These are phyloP conservation scores for Straminergon stramineum DNA, from an alignment of 225 moss, liverwort and hornwort genomes.

Conservation along the genomic window DNA sequence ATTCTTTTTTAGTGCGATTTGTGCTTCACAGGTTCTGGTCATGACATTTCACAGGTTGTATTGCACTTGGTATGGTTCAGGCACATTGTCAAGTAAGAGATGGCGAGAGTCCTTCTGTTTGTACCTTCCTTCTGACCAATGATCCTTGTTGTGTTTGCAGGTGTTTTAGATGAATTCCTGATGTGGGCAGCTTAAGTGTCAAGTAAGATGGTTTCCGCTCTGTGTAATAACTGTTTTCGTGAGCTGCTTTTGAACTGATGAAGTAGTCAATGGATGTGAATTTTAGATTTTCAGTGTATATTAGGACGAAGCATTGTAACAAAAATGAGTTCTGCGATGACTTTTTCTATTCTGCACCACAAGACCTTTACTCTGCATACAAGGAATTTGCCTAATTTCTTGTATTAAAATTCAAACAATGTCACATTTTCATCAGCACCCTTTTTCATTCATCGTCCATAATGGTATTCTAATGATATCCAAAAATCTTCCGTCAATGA, in stretches of 20 bases:
- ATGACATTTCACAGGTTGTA: not conserved
- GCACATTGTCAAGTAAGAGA: not conserved
- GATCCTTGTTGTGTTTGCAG: slow-evolving; percentile 10
- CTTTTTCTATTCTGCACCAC: not conserved
- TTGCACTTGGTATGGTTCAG: not conserved
- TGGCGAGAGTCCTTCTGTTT: not conserved
- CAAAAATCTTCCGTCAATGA: too few relatives aligned
- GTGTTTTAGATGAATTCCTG: slow-evolving; percentile 58
- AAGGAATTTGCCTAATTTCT: not conserved
- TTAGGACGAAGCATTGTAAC: not conserved
- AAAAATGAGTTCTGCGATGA: not conserved
- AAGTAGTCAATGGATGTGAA: not conserved
- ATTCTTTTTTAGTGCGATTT: not conserved
- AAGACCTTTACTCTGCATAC: not conserved
- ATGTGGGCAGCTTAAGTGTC: slow-evolving; percentile 21
- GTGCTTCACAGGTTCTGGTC: not conserved
- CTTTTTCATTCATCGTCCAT: not conserved
- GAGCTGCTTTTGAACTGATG: not conserved
- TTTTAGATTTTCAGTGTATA: not conserved
- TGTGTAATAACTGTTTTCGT: not conserved
- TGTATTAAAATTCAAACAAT: not conserved
- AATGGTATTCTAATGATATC: not conserved
- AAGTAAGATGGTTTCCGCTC: not conserved
- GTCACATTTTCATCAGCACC: too few relatives aligned
- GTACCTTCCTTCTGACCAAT: not conserved